Conservation (phyloP, 352 stramenopile species). For the Globisporangium ultimum region DNA sequence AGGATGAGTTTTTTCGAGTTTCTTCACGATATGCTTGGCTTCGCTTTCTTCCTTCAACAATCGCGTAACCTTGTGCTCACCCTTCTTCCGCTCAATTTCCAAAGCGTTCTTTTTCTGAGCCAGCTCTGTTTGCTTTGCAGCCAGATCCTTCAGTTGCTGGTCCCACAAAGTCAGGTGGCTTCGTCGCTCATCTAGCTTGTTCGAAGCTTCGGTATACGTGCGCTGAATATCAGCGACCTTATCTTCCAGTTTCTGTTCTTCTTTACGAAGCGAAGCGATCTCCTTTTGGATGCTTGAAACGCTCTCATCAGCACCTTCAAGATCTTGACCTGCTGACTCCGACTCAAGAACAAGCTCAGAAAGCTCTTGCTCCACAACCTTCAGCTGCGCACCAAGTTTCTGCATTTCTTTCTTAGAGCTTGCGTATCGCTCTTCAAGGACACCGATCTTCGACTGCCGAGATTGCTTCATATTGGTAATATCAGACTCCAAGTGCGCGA, state of each 20-base stretch:
- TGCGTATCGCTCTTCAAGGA: slow-evolving; percentile 73
- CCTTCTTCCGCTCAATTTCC: slow-evolving; percentile 95
- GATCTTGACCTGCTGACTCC: slow-evolving; percentile 66
- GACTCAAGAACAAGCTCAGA: slow-evolving; percentile 72
- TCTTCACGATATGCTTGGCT: slow-evolving; percentile 87
- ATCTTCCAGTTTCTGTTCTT: slow-evolving; percentile 67
- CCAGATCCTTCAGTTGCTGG: slow-evolving; percentile 89
- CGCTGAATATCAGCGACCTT: slow-evolving; percentile 63
- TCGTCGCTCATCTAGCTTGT: slow-evolving; percentile 66
- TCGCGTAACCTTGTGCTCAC: slow-evolving; percentile 90
- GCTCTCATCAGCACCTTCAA: slow-evolving; percentile 55
- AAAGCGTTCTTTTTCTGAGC: slow-evolving; percentile 86
- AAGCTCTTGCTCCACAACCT: slow-evolving; percentile 63
- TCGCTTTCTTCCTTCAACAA: slow-evolving; percentile 93
- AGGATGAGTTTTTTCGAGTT: slow-evolving; percentile 91
- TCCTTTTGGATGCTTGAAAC: slow-evolving; percentile 53
- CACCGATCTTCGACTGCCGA: slow-evolving; percentile 73
- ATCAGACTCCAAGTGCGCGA: slow-evolving; percentile 68
- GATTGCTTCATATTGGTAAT: slow-evolving; percentile 84
- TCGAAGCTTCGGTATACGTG: slow-evolving; percentile 53
- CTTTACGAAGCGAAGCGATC: slow-evolving; percentile 52
- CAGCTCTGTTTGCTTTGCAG: slow-evolving; percentile 66
- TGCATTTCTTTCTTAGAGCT: slow-evolving; percentile 76
- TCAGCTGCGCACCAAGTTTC: slow-evolving; percentile 52
- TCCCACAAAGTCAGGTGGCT: slow-evolving; percentile 84